These are phyloP conservation scores for Pelargonium nanum DNA, from an alignment of 345 rosid species.

Conservation along the genomic window DNA sequence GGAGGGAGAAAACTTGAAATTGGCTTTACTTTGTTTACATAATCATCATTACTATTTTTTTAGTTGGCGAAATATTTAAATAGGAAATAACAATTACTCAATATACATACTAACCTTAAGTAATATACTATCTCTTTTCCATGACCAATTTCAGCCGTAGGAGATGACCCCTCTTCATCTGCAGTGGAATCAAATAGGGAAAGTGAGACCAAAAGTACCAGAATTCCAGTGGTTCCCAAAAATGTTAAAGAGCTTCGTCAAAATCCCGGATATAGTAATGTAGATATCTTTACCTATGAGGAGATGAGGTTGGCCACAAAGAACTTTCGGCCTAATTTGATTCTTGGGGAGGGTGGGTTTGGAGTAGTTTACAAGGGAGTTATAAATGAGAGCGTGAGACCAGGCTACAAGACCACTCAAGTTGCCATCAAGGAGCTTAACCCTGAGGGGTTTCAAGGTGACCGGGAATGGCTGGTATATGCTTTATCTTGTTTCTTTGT, in stretches of 20 bases:
- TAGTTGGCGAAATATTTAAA: too few relatives aligned
- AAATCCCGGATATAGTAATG: constrained; percentile 56
- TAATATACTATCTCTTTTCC: not conserved
- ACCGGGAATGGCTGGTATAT: constrained; percentile 96
- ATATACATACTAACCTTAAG: too few relatives aligned
- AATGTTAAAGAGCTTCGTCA: constrained; percentile 70
- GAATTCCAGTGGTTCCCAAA: constrained; percentile 26
- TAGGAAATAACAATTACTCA: not conserved
- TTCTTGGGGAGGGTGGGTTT: constrained; percentile 94
- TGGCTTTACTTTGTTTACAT: too few relatives aligned
- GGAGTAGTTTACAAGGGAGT: constrained; percentile 88
- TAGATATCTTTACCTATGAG: constrained; percentile 70
- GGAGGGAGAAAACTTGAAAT: too few relatives aligned
- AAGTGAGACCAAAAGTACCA: not conserved
- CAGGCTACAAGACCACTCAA: constrained; percentile 40
- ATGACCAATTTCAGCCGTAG: constrained; percentile 5
- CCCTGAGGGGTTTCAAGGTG: constrained; percentile 90
- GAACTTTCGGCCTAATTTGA: constrained; percentile 68
- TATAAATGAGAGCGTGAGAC: constrained; percentile 53
- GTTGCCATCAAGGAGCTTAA: constrained; percentile 94
- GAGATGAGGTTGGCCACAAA: constrained; percentile 87
- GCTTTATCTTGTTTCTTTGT: constrained; percentile 4
- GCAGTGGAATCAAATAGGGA: constrained; percentile 3
- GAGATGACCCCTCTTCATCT: constrained; percentile 12
- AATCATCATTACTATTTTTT: too few relatives aligned